Percentiles rank a stretch among this genome's conserved stretches.
Conservation (phyloP, 257 asterid genomes). For the Solanum boliviense region DNA sequence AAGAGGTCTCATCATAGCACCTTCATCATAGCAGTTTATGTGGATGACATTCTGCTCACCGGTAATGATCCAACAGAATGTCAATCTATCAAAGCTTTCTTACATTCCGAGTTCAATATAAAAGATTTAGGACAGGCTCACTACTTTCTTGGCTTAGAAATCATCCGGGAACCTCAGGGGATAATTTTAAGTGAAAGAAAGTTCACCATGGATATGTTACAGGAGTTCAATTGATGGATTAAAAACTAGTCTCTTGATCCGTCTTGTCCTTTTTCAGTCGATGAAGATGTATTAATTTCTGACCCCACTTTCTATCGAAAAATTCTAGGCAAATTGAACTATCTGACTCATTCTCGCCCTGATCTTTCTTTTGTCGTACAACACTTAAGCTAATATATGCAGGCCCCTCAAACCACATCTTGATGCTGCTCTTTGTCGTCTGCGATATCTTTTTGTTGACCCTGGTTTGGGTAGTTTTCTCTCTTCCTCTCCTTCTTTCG, state of each 20-base stretch:
- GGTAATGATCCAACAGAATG: background rate
- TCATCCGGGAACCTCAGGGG: background rate
- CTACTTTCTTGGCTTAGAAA: background rate
- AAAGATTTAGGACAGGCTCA: background rate
- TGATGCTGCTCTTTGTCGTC: background rate
- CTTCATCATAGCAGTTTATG: background rate
- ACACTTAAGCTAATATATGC: background rate
- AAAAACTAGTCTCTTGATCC: background rate
- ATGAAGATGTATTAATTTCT: background rate
- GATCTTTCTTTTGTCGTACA: background rate
- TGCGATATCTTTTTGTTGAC: background rate
- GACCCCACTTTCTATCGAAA: background rate
- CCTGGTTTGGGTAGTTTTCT: background rate
- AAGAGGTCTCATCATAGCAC: no score
- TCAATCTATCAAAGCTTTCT: background rate
- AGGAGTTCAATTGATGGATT: background rate
- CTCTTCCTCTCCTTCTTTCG: background rate
- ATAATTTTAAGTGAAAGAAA: background rate
- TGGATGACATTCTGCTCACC: background rate
- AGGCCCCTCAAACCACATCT: background rate
- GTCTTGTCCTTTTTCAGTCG: background rate
- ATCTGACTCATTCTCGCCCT: background rate
- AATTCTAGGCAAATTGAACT: background rate
- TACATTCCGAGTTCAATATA: no score
- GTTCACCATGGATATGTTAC: background rate